Evolutionary conservation across 768 basidiomycete genomes (phyloP), one percentile per base, ranked within the genome.

Genomic region (Tylopilus felleus): DNA sequence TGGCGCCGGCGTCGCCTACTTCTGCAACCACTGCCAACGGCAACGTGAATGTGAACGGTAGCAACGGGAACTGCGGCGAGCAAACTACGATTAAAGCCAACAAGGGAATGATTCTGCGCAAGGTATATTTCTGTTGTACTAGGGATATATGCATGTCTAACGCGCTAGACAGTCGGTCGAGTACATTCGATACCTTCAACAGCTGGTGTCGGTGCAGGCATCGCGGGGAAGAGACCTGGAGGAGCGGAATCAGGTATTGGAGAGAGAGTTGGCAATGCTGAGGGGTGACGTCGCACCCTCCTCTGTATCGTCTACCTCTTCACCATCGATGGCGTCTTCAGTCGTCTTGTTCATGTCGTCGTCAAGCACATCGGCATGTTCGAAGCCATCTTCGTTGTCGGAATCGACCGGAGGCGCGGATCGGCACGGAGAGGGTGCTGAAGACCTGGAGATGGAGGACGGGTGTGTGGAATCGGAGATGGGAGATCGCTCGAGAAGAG

Each of bases 71-170:
- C 7, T 5, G 35, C 19, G 60, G 23, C 21, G 75, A 77, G 29
- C 74, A 73, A 19, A 70, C 69, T 19, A 77, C 79, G 28, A 86
- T 90, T 49, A 95, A 95, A 66, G 93, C 93, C 25, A 95, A 96
- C 74, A 96, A 96, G 77, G 93, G 93, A 31, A 90, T 95, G 85
- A 93, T 96, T 40, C 71, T 96, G 42, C 70, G 90, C 60, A 96
- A 90, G 79, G 86, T 84, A 9, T 12, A 47, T 48, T 38, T 8
- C 22, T 23, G 1, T n/a, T 3, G 2, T 2, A 2, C 8, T 7
- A 9, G 41, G 27, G 50, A 49, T 49, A 51, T 3, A 46, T 43
- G 12, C 6, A n/a, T n/a, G 1, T 53, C 47, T 66, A 56, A 59
- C 45, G 1, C 25, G 8, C n/a, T 10, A 0, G 5, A 22, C 51